phyloP scores from a whole-genome alignment of 768 basidiomycete species.

The Rhizopogon rudus region DNA sequence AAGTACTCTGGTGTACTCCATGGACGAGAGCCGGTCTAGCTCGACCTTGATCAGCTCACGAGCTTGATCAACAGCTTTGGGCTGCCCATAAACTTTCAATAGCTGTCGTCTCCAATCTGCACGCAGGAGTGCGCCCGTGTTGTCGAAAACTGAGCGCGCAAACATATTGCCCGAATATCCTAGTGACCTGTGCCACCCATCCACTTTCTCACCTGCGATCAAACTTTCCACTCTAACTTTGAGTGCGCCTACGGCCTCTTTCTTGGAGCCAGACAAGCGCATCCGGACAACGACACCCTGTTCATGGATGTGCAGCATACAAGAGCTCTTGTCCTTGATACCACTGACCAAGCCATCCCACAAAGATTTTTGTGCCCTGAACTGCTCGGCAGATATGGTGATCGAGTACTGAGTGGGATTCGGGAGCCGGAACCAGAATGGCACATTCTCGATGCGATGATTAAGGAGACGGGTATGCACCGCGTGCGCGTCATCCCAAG shows the following conservation, averaged over 20 bases:
- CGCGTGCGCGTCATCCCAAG: slow-evolving; percentile 42
- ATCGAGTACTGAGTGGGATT: slow-evolving; percentile 48
- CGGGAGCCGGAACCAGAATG: slow-evolving; percentile 38
- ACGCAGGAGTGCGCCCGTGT: slow-evolving; percentile 39
- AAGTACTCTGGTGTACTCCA: slow-evolving; percentile 37
- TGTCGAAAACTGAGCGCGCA: slow-evolving; percentile 25
- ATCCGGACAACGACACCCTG: slow-evolving; percentile 29
- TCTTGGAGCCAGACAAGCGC: slow-evolving; percentile 45
- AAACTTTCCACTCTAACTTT: slow-evolving; percentile 58
- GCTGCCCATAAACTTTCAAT: slow-evolving; percentile 43
- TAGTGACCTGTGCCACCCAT: slow-evolving; percentile 48
- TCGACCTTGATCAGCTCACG: slow-evolving; percentile 41
- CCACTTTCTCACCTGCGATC: slow-evolving; percentile 44
- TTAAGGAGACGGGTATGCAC: slow-evolving; percentile 33
- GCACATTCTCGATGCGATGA: slow-evolving; percentile 24
- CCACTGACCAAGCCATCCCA: slow-evolving; percentile 42
- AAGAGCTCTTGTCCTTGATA: slow-evolving; percentile 32
- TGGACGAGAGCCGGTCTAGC: slow-evolving; percentile 39
- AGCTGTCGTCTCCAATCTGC: slow-evolving; percentile 40
- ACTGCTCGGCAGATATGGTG: slow-evolving; percentile 42
- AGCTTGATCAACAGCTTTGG: slow-evolving; percentile 34
- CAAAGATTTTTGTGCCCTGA: slow-evolving; percentile 41
- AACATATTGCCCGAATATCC: slow-evolving; percentile 23
- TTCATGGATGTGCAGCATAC: slow-evolving; percentile 27
- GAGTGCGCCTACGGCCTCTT: slow-evolving; percentile 48